Evolutionary conservation across 305 asterid genomes (phyloP).

Genomic region (Solanum hybrid): DNA sequence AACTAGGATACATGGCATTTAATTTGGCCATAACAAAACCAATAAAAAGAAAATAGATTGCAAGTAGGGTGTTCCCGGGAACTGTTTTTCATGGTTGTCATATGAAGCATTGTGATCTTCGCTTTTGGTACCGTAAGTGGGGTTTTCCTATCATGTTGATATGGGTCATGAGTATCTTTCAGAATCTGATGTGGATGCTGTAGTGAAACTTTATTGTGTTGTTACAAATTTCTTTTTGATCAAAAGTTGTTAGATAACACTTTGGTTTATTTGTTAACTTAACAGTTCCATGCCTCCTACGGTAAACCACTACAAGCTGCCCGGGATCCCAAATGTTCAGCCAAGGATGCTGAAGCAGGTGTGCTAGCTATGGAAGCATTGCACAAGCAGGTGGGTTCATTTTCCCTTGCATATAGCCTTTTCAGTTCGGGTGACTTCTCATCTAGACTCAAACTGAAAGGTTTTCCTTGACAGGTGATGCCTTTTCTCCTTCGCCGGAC

Average conservation of each 20-base stretch:
- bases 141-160: not conserved
- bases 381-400: slow-evolving; percentile 80
- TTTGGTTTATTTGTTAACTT: slow-evolving; percentile 14
- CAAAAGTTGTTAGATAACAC: not conserved
- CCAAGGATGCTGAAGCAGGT: slow-evolving; percentile 97
- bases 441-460: slow-evolving; percentile 2
- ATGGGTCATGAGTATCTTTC: not conserved
- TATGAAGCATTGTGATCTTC: not conserved
- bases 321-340: slow-evolving; percentile 93
- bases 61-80: not conserved
- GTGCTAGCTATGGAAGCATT: slow-evolving; percentile 97
- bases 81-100: not conserved
- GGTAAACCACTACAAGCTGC: slow-evolving; percentile 95
- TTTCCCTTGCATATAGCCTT: slow-evolving; percentile 1
- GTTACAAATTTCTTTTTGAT: not conserved
- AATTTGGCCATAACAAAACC: not conserved
- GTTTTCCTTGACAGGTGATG: slow-evolving; percentile 61
- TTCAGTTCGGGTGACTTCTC: not conserved
- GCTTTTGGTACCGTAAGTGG: not conserved
- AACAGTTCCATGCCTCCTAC: slow-evolving; percentile 90
- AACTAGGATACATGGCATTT: not conserved
- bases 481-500: slow-evolving; percentile 98
- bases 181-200: not conserved
- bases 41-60: not conserved
- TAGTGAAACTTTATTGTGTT: not conserved